phyloP scores from a whole-genome alignment of 1,284 basidiomycete species.

The Fistulinella cinereoalba region DNA sequence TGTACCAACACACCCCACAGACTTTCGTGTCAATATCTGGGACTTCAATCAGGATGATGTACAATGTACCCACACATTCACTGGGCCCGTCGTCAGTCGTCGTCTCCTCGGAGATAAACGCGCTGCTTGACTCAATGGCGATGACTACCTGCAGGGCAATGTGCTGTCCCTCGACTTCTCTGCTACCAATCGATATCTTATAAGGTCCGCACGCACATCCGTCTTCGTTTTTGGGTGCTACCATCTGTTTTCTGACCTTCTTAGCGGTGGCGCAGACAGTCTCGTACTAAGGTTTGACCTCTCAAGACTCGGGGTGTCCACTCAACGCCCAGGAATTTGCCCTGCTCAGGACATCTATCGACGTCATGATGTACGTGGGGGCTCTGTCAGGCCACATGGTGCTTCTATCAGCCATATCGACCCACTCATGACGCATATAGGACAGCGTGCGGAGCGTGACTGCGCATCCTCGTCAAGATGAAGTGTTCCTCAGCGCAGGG shows the following conservation, averaged over 20 bases:
- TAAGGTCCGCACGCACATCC: constrained; percentile 48
- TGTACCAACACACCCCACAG: constrained; percentile 35
- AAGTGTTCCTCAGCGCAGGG: constrained; percentile 67
- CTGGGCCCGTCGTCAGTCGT: constrained; percentile 48
- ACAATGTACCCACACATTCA: constrained; percentile 39
- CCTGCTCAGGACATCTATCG: constrained; percentile 23
- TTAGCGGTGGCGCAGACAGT: constrained; percentile 62
- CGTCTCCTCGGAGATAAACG: constrained; percentile 27
- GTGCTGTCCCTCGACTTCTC: constrained; percentile 70
- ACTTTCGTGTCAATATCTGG: constrained; percentile 61
- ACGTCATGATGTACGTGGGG: constrained; percentile 33
- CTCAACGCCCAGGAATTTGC: constrained; percentile 7
- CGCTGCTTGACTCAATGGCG: constrained; percentile 7
- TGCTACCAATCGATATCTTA: constrained; percentile 56
- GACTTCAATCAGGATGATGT: constrained; percentile 67
- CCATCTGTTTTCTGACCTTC: constrained; percentile 5
- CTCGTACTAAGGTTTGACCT: constrained; percentile 59
- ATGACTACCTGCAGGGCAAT: constrained; percentile 47
- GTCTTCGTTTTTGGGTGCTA: constrained; percentile 1
- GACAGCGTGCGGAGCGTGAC: constrained; percentile 61
- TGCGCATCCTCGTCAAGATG: constrained; percentile 61
- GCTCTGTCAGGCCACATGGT: constrained; percentile 2
- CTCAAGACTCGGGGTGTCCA: constrained; percentile 9
- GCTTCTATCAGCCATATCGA: constrained; percentile 13
- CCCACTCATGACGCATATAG: constrained; percentile 35